phyloP scores from a whole-genome alignment of 345 rosid species.

The Acer yangbiense region DNA sequence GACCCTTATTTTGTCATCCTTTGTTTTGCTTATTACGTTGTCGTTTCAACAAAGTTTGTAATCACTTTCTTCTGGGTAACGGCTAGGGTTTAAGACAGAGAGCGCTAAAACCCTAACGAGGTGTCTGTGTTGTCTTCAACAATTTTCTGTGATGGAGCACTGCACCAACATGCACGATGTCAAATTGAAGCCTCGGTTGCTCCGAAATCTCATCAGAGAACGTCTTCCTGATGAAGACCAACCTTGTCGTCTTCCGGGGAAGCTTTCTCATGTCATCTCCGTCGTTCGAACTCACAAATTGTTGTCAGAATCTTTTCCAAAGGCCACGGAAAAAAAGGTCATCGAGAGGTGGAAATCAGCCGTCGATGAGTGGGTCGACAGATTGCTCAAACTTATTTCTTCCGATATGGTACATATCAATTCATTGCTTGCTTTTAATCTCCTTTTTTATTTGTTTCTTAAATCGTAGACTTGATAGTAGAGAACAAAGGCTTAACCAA shows the following conservation, averaged over 20 bases:
- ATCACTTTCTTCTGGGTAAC: no score
- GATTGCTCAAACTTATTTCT: conserved; percentile 48
- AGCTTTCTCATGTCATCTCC: conserved; percentile 50
- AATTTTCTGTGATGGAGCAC: conserved; percentile 45
- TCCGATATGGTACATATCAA: conserved; percentile 48
- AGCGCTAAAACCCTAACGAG: neutral
- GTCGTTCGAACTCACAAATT: conserved; percentile 49
- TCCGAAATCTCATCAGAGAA: conserved; percentile 52
- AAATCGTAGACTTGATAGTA: no score
- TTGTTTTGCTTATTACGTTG: no score
- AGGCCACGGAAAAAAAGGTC: conserved; percentile 39
- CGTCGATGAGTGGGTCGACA: conserved; percentile 67
- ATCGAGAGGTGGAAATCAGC: conserved; percentile 56
- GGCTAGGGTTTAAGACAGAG: neutral
- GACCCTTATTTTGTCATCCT: no score
- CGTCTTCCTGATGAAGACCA: conserved; percentile 61
- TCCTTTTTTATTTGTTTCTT: no score
- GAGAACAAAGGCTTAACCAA: no score
- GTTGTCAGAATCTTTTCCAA: conserved; percentile 44
- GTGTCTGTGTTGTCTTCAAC: neutral
- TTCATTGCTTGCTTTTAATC: neutral
- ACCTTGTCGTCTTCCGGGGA: conserved; percentile 37
- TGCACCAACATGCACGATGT: conserved; percentile 50
- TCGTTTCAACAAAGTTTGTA: no score
- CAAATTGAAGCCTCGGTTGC: conserved; percentile 60